Evolutionary conservation across 2,329 filamentous ascomycete genomes (phyloP), one percentile per base, ranked within the genome.

Genomic region (Diaporthe nobilis): DNA sequence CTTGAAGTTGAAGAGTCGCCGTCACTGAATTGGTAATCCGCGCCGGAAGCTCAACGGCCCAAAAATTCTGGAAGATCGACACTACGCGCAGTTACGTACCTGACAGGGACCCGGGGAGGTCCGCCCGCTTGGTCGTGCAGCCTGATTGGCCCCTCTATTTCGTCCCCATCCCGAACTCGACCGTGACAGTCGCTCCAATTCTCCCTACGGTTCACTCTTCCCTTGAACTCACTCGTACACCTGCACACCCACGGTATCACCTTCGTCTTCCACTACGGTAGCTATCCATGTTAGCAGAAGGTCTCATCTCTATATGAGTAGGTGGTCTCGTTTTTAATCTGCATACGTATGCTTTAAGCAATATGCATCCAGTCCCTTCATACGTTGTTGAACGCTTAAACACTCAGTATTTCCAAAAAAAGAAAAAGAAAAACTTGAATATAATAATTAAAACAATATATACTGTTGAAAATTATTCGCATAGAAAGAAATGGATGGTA

Each of bases 51-150:
- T 73, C 58, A 39, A 65, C 58, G 71, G 44, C 51, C 71, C 58
- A 73, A 73, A 73, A 65, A 44, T 73, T 65, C 71, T 73, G 25
- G 71, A 67, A 42, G 71, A 63, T 65, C 58, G 71, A 55, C 71
- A 22, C 49, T 20, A 47, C 47, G 47, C 39, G 31, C 34, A 42
- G 42, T 47, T 44, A 42, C 65, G 65, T 70, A 70, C 65, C 65
- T 70, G 47, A 42, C 65, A 70, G 65, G 65, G 65, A 42, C 55
- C 49, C 3, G n/a, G 37, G 34, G 7, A 3, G 42, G 2, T 9
- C 25, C 7, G 5, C 39, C 5, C 8, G 20, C 13, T 42, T 3
- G 15, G 7, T 22, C 13, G 7, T 17, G 6, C 15, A 22, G 17
- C 17, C 28, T 63, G 60, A 63, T 44, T 63, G 60, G 60, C 4